phyloP scores from a whole-genome alignment of 1,284 basidiomycete genomes.

The Cutaneotrichosporon cutaneum region DNA sequence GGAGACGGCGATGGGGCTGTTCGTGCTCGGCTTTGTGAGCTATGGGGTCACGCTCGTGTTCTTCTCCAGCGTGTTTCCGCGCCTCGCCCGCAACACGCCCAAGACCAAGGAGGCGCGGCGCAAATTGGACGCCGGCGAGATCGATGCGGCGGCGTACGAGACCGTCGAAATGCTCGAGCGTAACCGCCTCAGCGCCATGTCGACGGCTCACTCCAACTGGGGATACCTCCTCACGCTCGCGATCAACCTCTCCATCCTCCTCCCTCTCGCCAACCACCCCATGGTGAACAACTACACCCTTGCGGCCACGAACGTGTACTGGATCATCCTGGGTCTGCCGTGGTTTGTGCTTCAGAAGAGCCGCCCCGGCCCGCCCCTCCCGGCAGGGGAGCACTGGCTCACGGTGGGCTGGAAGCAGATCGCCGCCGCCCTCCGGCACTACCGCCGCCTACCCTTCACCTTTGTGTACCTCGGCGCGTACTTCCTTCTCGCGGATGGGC shows the following conservation, averaged over 20 bases:
- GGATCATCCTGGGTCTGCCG: conserved; percentile 72
- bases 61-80: conserved; percentile 75
- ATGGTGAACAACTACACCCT: conserved; percentile 62
- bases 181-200: conserved; percentile 78
- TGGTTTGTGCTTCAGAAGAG: conserved; percentile 79
- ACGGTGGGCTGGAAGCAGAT: conserved; percentile 83
- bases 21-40: conserved; percentile 60
- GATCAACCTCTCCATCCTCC: conserved; percentile 69
- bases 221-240: conserved; percentile 69
- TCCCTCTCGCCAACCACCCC: conserved; percentile 63
- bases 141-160: conserved; percentile 65
- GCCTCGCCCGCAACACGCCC: conserved; percentile 72
- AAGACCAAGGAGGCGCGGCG: conserved; percentile 62
- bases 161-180: conserved; percentile 74
- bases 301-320: conserved; percentile 63
- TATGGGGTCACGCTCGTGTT: conserved; percentile 59
- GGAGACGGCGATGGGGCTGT: conserved; percentile 70
- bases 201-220: conserved; percentile 67
- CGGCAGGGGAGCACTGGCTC: conserved; percentile 67
- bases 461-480: conserved; percentile 71
- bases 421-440: conserved; percentile 66
- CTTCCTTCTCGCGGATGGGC: conserved; percentile 62
- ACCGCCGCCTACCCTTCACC: conserved; percentile 60
- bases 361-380: conserved; percentile 68
- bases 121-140: conserved; percentile 62